These are phyloP conservation scores for Ilex aquifolium DNA, from an alignment of 257 asterid genomes.

Conservation along the genomic window DNA sequence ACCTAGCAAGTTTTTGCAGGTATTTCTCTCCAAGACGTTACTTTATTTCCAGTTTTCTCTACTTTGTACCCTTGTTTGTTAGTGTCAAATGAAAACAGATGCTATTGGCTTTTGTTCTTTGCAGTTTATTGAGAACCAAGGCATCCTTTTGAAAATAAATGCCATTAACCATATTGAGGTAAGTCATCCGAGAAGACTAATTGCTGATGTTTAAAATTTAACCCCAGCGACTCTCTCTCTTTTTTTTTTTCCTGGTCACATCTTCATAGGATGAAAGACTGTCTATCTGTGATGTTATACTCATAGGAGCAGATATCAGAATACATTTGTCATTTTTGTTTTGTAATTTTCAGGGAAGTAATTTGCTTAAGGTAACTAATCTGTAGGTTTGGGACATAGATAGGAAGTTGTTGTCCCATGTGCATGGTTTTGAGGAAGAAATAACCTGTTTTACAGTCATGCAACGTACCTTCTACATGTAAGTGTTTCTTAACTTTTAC, in stretches of 20 bases:
- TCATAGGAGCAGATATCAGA: neutral
- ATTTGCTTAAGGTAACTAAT: conserved; percentile 1
- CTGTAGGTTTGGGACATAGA: conserved; percentile 82
- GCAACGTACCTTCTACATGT: conserved; percentile 64
- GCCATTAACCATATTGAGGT: conserved; percentile 75
- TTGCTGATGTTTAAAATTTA: neutral
- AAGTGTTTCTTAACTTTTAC: conserved; percentile 17
- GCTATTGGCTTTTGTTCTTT: conserved; percentile 16
- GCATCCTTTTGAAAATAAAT: conserved; percentile 60
- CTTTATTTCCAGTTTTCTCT: neutral
- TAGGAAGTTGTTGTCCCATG: conserved; percentile 43
- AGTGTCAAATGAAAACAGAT: neutral
- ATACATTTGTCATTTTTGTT: neutral
- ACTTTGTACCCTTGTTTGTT: neutral
- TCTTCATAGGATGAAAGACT: neutral
- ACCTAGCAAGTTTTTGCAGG: conserved; percentile 71
- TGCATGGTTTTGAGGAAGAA: conserved; percentile 52
- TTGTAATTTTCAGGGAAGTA: conserved; percentile 8
- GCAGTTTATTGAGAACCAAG: conserved; percentile 79
- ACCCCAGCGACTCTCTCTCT: neutral
- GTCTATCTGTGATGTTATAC: neutral
- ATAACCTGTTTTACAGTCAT: conserved; percentile 56
- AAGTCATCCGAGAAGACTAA: conserved; percentile 14
- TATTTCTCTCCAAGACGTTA: conserved; percentile 15
- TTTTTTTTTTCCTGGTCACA: neutral